A percentile compares a stretch with the other conserved stretches of the same genome.
These are phyloP conservation scores for Lichtheimia ornata DNA, from an alignment of 371 early-diverging fungal species.

Conservation along the genomic window DNA sequence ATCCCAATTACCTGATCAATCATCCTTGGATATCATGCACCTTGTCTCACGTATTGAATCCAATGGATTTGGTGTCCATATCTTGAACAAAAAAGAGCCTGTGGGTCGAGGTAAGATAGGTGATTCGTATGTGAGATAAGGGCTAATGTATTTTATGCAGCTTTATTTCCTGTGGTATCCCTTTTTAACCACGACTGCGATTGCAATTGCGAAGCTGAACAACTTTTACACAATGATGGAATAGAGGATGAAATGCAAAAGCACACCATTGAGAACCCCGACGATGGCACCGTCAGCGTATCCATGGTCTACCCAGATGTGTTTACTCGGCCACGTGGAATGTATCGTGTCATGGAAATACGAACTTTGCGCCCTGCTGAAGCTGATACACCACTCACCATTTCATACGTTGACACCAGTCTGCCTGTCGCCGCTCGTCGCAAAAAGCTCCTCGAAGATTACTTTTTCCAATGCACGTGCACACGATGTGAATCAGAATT, in stretches of 20 bases:
- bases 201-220: slow-evolving; percentile 45
- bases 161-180: slow-evolving; percentile 24
- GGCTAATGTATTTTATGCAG: no score
- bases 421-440: slow-evolving; percentile 46
- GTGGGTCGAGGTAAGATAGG: slow-evolving; percentile 23
- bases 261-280: slow-evolving; percentile 1
- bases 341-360: slow-evolving; percentile 31
- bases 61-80: slow-evolving; percentile 57
- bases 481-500: slow-evolving; percentile 28
- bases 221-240: slow-evolving; percentile 16
- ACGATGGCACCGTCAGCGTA: slow-evolving; percentile 2
- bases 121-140: no score
- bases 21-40: slow-evolving; percentile 28
- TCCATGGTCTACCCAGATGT: slow-evolving; percentile 20
- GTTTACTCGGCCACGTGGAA: slow-evolving; percentile 27
- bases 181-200: slow-evolving; percentile 55
- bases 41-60: slow-evolving; percentile 51
- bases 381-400: slow-evolving; percentile 41
- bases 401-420: slow-evolving; percentile 54
- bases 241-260: slow-evolving; percentile 12
- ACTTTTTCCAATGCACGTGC: slow-evolving; percentile 55
- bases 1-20: slow-evolving; percentile 1
- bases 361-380: slow-evolving; percentile 30
- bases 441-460: slow-evolving; percentile 36
- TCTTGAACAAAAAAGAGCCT: slow-evolving; percentile 13